Evolutionary conservation across 1,284 basidiomycete genomes (phyloP), one percentile per base, ranked within the genome.

Genomic region (Naganishia sp.): DNA sequence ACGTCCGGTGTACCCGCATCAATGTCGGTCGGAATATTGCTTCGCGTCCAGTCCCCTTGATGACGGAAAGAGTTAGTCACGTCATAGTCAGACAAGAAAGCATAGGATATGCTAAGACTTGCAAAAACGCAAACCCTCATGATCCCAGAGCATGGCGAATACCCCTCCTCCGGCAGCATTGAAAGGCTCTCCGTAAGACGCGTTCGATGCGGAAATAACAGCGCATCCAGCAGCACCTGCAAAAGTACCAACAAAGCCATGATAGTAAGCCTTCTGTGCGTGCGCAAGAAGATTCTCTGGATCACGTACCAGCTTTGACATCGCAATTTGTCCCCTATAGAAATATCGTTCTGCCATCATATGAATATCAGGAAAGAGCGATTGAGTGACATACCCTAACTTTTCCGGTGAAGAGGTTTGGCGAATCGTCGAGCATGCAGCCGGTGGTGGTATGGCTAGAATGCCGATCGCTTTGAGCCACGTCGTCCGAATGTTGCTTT

Each of bases 141-240:
- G 73, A 71, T 88, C 84, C 87, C 89, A 89, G 43, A 86, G 77
- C 77, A 89, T 87, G 0, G 86, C 90, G 71, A 82, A 91, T 23
- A 92, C 88, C 18, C 90, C 91, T 11, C 92, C 92, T 1, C 81
- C 81, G 15, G 73, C 75, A 16, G 70, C 72, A 78, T 92, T 92
- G 82, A 92, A 91, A 3, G 81, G 82, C 61, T 84, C 79, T 1
- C 91, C 91, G 70, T 86, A 94, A 7, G 86, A 85, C 13, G 76
- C 76, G 15, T 79, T 70, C 45, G 84, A 82, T 23, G 79, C 74
- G 67, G 88, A 87, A 31, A 77, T 69, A 73, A 87, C 86, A 0
- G 82, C 85, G 75, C 90, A 92, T 0, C 90, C 90, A 15, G 82
- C 75, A 73, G 90, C 88, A 73, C 82, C 81, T 69, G 75, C 76